Evolutionary conservation across 768 basidiomycete genomes (phyloP).

Genomic region (Clitopilus passeckerianus): DNA sequence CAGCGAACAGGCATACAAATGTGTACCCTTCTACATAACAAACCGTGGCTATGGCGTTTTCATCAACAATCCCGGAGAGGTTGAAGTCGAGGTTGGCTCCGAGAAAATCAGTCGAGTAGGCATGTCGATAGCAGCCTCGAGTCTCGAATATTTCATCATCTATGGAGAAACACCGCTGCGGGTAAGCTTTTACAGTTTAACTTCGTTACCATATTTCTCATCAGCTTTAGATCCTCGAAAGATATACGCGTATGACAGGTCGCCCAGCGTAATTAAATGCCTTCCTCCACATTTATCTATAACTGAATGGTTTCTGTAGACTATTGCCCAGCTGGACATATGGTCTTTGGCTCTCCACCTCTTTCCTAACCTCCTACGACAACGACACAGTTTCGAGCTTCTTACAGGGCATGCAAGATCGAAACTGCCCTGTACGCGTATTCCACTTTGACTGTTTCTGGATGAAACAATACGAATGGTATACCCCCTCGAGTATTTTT

Average conservation of each 20-base stretch:
- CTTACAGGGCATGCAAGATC: conserved; percentile 64
- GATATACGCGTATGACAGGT: conserved; percentile 58
- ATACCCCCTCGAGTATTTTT: conserved; percentile 7
- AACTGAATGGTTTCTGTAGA: conserved; percentile 29
- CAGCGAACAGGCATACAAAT: conserved; percentile 64
- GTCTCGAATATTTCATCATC: conserved; percentile 68
- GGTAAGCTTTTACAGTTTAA: conserved; percentile 25
- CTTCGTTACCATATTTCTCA: not conserved
- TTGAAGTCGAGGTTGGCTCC: conserved; percentile 68
- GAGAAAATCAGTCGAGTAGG: conserved; percentile 65
- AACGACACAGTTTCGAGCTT: conserved; percentile 65
- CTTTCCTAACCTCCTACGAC: conserved; percentile 69
- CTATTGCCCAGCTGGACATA: conserved; percentile 71
- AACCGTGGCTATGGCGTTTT: conserved; percentile 72
- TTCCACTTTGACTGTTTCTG: conserved; percentile 79
- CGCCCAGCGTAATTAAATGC: conserved; percentile 45
- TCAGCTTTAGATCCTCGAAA: conserved; percentile 44
- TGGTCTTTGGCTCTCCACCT: conserved; percentile 75
- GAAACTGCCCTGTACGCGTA: conserved; percentile 59
- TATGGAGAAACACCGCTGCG: conserved; percentile 64
- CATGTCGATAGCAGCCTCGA: conserved; percentile 55
- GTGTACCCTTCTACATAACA: conserved; percentile 65
- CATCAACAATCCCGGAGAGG: conserved; percentile 72
- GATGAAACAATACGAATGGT: conserved; percentile 73
- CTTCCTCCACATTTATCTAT: conserved; percentile 5